Base-by-base conservation (phyloP, 306 rosid species). In the Quercus cerris region DNA sequence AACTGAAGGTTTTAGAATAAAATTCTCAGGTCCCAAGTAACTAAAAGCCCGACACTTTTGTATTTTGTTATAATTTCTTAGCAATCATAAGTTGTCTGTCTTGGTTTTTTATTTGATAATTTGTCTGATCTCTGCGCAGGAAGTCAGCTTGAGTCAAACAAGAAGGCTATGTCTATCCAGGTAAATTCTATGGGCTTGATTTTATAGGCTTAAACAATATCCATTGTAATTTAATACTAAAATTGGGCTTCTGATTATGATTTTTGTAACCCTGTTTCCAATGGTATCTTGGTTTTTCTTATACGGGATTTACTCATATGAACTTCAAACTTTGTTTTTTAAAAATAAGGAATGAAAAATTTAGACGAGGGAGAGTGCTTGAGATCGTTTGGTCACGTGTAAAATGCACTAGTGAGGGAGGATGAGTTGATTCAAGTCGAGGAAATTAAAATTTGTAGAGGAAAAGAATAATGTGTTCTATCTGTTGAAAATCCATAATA, bases 71-170 rank as follows among this genome's bases (percentile, higher is more conserved):
- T 20, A n/a, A n/a, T 57, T 57, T 20, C 27, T 9, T 6, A 8
- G 27, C 27, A 57, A 20, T 57, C 63, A 57, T 3, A 20, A 41
- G 46, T 41, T 41, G 12, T 41, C 46, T 8, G 2, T 2, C 12
- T 8, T 27, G 28, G 52, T 13, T 46, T 12, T 72, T 73, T 14
- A 9, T 44, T 76, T 8, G 7, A 64, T 14, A 18, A 72, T 56
- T 30, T 35, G 73, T 10, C 31, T 11, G 38, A 11, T 55, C 54
- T 46, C 61, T 35, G 33, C 3, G 23, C 84, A 87, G 88, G 89
- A 68, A 87, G 91, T 75, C 91, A 83, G 84, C 91, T 87, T 73
- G 89, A 87, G 59, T 57, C 84, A 27, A 85, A 87, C 84, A 87
- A 83, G 86, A 85, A 83, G 81, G 88, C 87, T 71, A 85, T 85